Percentiles rank a stretch among this genome's conserved stretches.
Evolutionary conservation across 495 filamentous ascomycete species (phyloP).

Genomic region (Aspergillus conjunctus): DNA sequence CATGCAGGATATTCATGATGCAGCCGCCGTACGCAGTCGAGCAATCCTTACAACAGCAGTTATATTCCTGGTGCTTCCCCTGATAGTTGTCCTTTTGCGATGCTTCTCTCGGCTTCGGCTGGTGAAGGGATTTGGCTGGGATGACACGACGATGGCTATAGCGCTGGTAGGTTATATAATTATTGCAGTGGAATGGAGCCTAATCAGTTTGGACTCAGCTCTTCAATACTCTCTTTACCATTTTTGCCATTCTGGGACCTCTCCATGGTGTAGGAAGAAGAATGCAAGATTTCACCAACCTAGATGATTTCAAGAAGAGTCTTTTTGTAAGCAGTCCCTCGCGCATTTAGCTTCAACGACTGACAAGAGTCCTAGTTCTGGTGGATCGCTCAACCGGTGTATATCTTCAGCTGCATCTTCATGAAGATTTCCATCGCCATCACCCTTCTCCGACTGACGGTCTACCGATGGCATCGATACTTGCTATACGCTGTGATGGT

Average conservation of each 20-base stretch:
- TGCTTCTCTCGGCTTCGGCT: slow-evolving; percentile 6
- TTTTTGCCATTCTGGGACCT: slow-evolving; percentile 5
- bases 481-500: neutral
- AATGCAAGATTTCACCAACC: neutral
- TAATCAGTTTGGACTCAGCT: neutral
- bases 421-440: slow-evolving; percentile 14
- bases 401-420: slow-evolving; percentile 5
- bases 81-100: slow-evolving; percentile 2
- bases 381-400: slow-evolving; percentile 17
- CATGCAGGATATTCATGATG: neutral
- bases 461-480: neutral
- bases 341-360: neutral
- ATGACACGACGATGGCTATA: slow-evolving; percentile 15
- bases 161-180: slow-evolving; percentile 1
- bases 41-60: neutral
- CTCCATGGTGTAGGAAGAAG: slow-evolving; percentile 1
- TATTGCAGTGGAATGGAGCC: neutral
- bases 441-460: slow-evolving; percentile 13
- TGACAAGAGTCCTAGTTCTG: slow-evolving; percentile 7
- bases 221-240: neutral
- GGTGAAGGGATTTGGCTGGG: slow-evolving; percentile 14
- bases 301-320: neutral
- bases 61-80: neutral
- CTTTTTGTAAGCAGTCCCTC: slow-evolving; percentile 3
- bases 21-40: neutral